Evolutionary conservation across 768 basidiomycete genomes (phyloP).

Genomic region (Neoboletus brunneissimus): DNA sequence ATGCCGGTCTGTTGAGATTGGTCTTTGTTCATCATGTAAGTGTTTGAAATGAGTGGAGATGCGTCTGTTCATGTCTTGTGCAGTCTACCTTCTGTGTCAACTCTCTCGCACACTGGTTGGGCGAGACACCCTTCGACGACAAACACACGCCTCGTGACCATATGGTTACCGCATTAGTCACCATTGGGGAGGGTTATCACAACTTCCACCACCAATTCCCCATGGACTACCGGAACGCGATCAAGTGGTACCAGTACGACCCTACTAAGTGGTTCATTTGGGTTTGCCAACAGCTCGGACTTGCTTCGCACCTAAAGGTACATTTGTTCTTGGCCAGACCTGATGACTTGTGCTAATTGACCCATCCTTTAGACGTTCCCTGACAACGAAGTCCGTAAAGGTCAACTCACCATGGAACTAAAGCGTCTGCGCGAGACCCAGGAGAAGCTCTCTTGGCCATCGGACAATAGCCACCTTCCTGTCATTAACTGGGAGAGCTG

Average conservation of each 20-base stretch:
- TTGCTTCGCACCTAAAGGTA: conserved; percentile 57
- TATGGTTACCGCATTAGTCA: conserved; percentile 82
- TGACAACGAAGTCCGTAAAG: conserved; percentile 77
- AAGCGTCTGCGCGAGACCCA: conserved; percentile 81
- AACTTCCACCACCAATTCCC: conserved; percentile 98
- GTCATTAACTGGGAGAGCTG: conserved; percentile 86
- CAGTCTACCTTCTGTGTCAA: conserved; percentile 97
- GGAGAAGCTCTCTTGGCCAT: conserved; percentile 78
- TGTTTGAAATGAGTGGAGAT: conserved; percentile 9
- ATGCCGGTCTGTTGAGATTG: conserved; percentile 75
- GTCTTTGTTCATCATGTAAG: conserved; percentile 86
- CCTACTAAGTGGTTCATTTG: conserved; percentile 90
- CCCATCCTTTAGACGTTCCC: conserved; percentile 43
- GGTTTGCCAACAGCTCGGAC: conserved; percentile 46
- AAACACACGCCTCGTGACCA: conserved; percentile 93
- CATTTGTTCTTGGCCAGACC: background rate
- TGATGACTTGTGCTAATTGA: background rate
- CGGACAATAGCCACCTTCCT: conserved; percentile 68
- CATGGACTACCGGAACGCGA: conserved; percentile 96
- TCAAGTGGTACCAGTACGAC: conserved; percentile 88
- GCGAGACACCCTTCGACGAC: conserved; percentile 90
- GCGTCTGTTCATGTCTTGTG: background rate
- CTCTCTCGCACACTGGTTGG: conserved; percentile 95
- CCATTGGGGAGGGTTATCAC: conserved; percentile 96
- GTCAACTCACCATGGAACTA: conserved; percentile 90